These are phyloP conservation scores for Ceratocystiopsis sp. DNA, from an alignment of 2,329 filamentous ascomycete species.

Conservation along the genomic window DNA sequence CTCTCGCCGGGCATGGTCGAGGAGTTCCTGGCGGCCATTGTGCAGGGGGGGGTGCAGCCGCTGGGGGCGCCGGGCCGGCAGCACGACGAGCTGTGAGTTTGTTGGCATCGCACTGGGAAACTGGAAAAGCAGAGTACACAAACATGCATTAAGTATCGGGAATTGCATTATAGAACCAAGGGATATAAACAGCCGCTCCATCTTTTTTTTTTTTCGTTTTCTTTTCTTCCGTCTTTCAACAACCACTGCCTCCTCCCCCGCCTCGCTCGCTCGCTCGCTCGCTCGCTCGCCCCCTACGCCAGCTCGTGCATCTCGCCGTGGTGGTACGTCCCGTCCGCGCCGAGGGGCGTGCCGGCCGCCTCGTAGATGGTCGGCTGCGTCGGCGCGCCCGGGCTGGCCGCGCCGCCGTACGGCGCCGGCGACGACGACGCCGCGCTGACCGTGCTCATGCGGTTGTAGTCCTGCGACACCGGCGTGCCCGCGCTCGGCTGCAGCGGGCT, in stretches of 20 bases:
- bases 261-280: background rate
- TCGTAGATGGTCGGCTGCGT: slow-evolving; percentile 9
- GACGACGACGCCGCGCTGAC: slow-evolving; percentile 7
- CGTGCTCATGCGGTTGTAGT: background rate
- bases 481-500: background rate
- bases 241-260: background rate
- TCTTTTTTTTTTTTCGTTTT: background rate
- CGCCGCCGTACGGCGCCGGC: background rate
- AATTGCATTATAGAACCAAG: background rate
- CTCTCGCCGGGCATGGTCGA: slow-evolving; percentile 21
- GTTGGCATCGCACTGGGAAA: too few relatives aligned
- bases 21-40: slow-evolving; percentile 26
- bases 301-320: slow-evolving; percentile 10
- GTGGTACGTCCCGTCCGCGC: slow-evolving; percentile 6
- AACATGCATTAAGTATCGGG: background rate
- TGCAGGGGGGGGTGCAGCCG: slow-evolving; percentile 22
- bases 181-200: background rate
- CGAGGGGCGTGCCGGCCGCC: slow-evolving; percentile 6
- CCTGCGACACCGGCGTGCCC: background rate
- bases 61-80: too few relatives aligned
- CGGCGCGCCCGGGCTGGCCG: background rate
- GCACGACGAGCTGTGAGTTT: slow-evolving; percentile 6
- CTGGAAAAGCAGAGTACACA: background rate
- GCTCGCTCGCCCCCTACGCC: background rate
- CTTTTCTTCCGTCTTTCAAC: background rate